These are phyloP conservation scores for Aspergillus udagawae DNA, from an alignment of 2,329 filamentous ascomycete species.

Conservation along the genomic window DNA sequence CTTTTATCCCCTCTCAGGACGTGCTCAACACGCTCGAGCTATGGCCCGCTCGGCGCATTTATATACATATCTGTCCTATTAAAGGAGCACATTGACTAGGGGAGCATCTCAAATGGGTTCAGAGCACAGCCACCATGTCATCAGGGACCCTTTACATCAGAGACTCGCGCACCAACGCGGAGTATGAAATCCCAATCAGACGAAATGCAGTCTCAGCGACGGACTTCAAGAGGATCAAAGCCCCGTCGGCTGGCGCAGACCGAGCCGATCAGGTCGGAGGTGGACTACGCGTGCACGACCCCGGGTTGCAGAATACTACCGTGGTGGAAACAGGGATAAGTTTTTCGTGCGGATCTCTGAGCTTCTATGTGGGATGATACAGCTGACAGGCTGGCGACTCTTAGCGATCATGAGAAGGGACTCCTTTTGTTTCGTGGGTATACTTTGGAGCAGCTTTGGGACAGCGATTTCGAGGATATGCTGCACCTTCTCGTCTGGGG, in stretches of 20 bases:
- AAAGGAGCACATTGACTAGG: background rate
- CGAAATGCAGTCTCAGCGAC: conserved; percentile 25
- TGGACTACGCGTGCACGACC: conserved; percentile 32
- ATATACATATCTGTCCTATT: background rate
- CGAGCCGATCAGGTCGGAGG: conserved; percentile 19
- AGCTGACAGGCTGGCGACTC: background rate
- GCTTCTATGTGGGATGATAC: no score
- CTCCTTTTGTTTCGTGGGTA: conserved; percentile 28
- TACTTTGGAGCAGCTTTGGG: conserved; percentile 27
- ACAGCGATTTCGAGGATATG: conserved; percentile 31
- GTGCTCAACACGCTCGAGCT: background rate
- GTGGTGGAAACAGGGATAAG: conserved; percentile 28
- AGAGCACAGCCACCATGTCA: conserved; percentile 9
- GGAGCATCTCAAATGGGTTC: background rate
- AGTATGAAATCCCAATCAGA: conserved; percentile 27
- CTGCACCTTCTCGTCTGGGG: conserved; percentile 29
- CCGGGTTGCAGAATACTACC: conserved; percentile 32
- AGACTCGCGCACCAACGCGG: conserved; percentile 25
- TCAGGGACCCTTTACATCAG: conserved; percentile 16
- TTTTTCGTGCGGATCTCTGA: conserved; percentile 22
- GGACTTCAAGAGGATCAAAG: conserved; percentile 27
- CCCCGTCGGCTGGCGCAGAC: conserved; percentile 9
- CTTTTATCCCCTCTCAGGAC: background rate
- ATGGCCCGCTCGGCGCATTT: background rate
- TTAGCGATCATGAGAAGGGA: conserved; percentile 26